These are phyloP conservation scores for Backusella morwellensis DNA, from an alignment of 192 early-diverging fungal genomes.

Conservation along the genomic window DNA sequence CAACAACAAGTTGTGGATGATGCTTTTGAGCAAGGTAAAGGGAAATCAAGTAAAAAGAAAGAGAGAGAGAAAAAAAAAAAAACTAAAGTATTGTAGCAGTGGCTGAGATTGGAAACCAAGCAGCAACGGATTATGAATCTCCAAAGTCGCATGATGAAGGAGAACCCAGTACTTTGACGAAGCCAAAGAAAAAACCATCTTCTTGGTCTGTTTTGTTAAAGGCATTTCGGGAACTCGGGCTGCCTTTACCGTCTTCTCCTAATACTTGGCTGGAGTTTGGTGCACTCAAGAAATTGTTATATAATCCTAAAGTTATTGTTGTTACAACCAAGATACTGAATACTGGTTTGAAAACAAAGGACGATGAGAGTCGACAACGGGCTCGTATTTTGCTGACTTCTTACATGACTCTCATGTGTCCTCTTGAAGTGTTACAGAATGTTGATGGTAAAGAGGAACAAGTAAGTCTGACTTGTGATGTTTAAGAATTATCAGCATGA, in stretches of 20 bases:
- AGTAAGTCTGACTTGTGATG: slow-evolving; percentile 32
- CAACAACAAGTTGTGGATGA: neutral
- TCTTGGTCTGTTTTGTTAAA: slow-evolving; percentile 9
- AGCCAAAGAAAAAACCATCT: neutral
- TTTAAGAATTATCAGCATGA: neutral
- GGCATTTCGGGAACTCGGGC: slow-evolving; percentile 12
- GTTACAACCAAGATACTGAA: slow-evolving; percentile 39
- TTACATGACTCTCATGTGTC: slow-evolving; percentile 71
- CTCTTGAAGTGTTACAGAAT: slow-evolving; percentile 56
- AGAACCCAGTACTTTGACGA: neutral
- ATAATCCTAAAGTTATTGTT: slow-evolving; percentile 34
- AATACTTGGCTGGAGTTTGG: slow-evolving; percentile 28
- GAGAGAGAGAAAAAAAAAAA: neutral
- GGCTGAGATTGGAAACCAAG: neutral
- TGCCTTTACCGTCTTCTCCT: neutral
- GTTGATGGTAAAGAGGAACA: slow-evolving; percentile 48
- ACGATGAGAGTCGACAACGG: slow-evolving; percentile 43
- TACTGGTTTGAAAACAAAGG: slow-evolving; percentile 20
- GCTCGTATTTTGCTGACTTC: slow-evolving; percentile 68
- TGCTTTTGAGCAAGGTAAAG: neutral
- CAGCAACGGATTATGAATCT: neutral
- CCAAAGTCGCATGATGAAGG: neutral
- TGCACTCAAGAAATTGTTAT: slow-evolving; percentile 26
- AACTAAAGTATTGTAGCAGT: neutral
- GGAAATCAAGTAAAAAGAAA: neutral